phyloP scores from a whole-genome alignment of 345 rosid genomes.

The Aurinia saxatilis region DNA sequence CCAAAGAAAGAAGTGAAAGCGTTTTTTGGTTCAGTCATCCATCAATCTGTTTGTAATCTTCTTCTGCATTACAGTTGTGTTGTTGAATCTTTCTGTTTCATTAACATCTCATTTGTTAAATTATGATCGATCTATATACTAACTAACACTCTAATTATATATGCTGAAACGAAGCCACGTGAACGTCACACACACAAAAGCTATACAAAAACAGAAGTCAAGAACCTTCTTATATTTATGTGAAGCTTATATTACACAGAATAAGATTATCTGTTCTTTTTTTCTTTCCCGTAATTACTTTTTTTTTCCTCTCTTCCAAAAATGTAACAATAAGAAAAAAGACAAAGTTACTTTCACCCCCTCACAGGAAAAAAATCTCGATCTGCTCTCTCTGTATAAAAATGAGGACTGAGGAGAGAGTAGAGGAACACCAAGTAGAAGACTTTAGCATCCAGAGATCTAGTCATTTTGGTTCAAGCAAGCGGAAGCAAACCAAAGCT shows the following conservation, averaged over 20 bases:
- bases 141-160: not conserved
- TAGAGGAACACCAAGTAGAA: constrained; percentile 9
- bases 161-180: not conserved
- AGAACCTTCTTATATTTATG: not conserved
- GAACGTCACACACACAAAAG: not conserved
- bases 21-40: constrained; percentile 2
- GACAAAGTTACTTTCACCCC: constrained; percentile 1
- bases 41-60: constrained; percentile 9
- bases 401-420: constrained; percentile 29
- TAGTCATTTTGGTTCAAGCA: not conserved
- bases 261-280: not conserved
- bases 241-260: constrained; percentile 18
- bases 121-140: not conserved
- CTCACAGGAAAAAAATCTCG: constrained; percentile 5
- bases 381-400: constrained; percentile 4
- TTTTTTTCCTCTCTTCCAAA: constrained; percentile 28
- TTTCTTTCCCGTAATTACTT: constrained; percentile 15
- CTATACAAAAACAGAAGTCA: not conserved
- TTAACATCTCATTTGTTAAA: not conserved
- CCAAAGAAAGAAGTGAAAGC: constrained; percentile 5
- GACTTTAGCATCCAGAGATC: not conserved
- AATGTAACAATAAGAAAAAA: constrained; percentile 22
- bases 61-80: constrained; percentile 3
- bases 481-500: not conserved
- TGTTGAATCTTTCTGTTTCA: not conserved